Percentiles rank a stretch among this genome's conserved stretches.
Evolutionary conservation across 1,139 yeast species (phyloP).

Genomic region (Eremothecium coryli): DNA sequence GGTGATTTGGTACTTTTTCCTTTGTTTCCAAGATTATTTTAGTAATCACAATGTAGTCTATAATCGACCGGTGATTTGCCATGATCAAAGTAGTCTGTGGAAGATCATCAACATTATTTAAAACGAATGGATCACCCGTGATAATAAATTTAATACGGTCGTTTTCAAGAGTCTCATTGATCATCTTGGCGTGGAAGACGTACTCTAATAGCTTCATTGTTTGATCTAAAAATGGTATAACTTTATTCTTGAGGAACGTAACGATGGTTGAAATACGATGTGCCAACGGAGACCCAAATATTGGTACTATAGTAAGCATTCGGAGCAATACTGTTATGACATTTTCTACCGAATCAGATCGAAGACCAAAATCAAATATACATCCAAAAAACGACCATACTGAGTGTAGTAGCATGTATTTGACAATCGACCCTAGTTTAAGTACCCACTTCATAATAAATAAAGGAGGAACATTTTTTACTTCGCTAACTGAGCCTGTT

Average conservation of each 20-base stretch:
- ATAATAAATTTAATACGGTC: constrained; percentile 19
- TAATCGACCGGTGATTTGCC: constrained; percentile 28
- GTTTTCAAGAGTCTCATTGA: constrained; percentile 16
- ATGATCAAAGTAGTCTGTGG: constrained; percentile 21
- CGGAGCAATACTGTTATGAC: constrained; percentile 1
- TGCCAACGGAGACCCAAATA: constrained; percentile 15
- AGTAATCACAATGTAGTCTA: constrained; percentile 25
- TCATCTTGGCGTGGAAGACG: constrained; percentile 16
- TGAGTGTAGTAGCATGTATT: constrained; percentile 1
- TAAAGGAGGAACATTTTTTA: constrained; percentile 1
- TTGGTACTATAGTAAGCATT: constrained; percentile 12
- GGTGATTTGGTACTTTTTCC: constrained; percentile 7
- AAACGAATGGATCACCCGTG: constrained; percentile 17
- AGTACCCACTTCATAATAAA: constrained; percentile 1
- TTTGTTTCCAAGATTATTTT: constrained; percentile 14
- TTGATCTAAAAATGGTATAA: constrained; percentile 11
- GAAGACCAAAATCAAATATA: background rate
- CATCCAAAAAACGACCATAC: background rate
- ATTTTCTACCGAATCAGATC: background rate
- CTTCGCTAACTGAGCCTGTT: constrained; percentile 13
- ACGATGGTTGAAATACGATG: constrained; percentile 1
- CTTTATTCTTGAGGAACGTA: constrained; percentile 2
- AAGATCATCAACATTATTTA: constrained; percentile 9
- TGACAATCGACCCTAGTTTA: background rate
- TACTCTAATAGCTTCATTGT: constrained; percentile 12